phyloP scores from a whole-genome alignment of 192 early-diverging fungal species.

The Chytriomyces sp. region DNA sequence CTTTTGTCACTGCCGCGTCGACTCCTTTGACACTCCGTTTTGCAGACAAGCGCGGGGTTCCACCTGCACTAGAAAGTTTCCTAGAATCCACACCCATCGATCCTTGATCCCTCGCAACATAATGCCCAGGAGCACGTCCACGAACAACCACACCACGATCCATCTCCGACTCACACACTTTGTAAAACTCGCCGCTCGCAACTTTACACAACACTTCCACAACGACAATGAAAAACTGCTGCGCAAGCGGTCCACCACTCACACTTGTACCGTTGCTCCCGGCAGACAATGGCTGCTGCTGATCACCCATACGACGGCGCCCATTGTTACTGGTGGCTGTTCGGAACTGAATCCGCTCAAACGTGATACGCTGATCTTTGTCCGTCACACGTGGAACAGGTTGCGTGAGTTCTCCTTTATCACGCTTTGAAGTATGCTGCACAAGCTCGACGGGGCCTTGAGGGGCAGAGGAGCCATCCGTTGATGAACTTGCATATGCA shows the following conservation, averaged over 20 bases:
- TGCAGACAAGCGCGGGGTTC: no score
- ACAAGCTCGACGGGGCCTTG: conserved; percentile 72
- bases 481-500: conserved; percentile 66
- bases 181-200: conserved; percentile 68
- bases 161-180: conserved; percentile 68
- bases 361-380: conserved; percentile 42
- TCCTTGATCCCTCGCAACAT: conserved; percentile 38
- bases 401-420: conserved; percentile 89
- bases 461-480: conserved; percentile 44
- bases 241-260: conserved; percentile 53
- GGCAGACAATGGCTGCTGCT: neutral
- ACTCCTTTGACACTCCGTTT: neutral
- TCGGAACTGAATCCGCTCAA: conserved; percentile 97
- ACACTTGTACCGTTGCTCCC: neutral
- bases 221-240: conserved; percentile 90
- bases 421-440: conserved; percentile 91
- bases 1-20: no score
- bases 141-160: conserved; percentile 75
- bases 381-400: conserved; percentile 37
- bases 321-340: conserved; percentile 95
- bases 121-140: conserved; percentile 94
- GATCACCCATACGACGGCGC: conserved; percentile 70
- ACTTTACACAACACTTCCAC: conserved; percentile 75
- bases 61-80: no score
- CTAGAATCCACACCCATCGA: neutral